phyloP scores from a whole-genome alignment of 208 protist species.

The Herpetomonas tarakana region DNA sequence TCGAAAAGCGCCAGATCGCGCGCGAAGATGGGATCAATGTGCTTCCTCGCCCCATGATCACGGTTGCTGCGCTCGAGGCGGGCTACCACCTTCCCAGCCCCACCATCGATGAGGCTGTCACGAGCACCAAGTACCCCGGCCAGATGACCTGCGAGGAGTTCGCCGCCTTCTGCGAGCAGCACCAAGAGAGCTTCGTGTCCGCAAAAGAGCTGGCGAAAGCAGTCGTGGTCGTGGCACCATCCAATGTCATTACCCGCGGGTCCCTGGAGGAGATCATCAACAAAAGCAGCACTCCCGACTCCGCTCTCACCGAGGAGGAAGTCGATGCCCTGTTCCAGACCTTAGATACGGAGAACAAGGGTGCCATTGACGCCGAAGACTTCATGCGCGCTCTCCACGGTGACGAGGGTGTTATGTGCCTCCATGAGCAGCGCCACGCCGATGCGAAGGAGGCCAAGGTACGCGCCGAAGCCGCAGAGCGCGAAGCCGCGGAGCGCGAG shows the following conservation, averaged over 20 bases:
- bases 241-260: constrained; percentile 67
- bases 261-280: constrained; percentile 62
- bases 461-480: constrained; percentile 15
- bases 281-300: constrained; percentile 35
- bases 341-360: constrained; percentile 67
- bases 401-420: constrained; percentile 40
- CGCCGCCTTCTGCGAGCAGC: constrained; percentile 53
- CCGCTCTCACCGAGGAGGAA: constrained; percentile 59
- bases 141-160: constrained; percentile 81
- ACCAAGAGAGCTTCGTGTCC: constrained; percentile 40
- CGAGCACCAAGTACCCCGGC: constrained; percentile 40
- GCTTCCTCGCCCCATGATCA: constrained; percentile 51
- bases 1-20: constrained; percentile 58
- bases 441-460: constrained; percentile 26
- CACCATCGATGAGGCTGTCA: constrained; percentile 53
- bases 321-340: constrained; percentile 75
- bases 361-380: constrained; percentile 58
- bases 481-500: constrained; percentile 4
- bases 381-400: constrained; percentile 81
- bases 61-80: constrained; percentile 76
- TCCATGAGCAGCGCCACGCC: constrained; percentile 51
- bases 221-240: constrained; percentile 61
- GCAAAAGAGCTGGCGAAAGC: constrained; percentile 63
- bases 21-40: constrained; percentile 68
- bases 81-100: constrained; percentile 65